Evolutionary conservation across 2,329 filamentous ascomycete species (phyloP).

Genomic region (Ophiostoma fasciatum): DNA sequence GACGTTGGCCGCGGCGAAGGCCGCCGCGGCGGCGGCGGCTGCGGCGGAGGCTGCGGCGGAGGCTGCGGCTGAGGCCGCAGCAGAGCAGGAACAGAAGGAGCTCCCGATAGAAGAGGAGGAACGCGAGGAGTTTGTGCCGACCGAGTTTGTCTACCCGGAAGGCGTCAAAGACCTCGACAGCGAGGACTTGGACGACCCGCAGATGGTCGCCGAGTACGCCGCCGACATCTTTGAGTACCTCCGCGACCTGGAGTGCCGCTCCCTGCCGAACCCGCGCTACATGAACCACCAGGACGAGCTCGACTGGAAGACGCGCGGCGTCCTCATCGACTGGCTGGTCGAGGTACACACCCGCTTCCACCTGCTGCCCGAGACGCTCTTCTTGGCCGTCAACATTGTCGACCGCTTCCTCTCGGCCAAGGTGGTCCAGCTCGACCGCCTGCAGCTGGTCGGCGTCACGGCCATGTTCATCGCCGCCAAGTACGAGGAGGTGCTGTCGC

Average conservation of each 20-base stretch:
- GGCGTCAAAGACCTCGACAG: slow-evolving; percentile 55
- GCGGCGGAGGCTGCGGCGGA: no score
- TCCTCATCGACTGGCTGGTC: slow-evolving; percentile 94
- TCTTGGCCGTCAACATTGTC: slow-evolving; percentile 94
- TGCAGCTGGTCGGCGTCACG: slow-evolving; percentile 92
- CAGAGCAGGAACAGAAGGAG: slow-evolving; percentile 19
- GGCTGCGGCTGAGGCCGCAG: slow-evolving; percentile 1
- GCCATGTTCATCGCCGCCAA: slow-evolving; percentile 99
- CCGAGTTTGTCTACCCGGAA: slow-evolving; percentile 18
- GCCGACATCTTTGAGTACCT: slow-evolving; percentile 96
- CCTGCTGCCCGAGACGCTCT: slow-evolving; percentile 87
- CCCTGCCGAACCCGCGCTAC: slow-evolving; percentile 78
- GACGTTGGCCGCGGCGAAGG: background rate
- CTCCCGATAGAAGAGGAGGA: slow-evolving; percentile 19
- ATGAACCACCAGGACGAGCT: slow-evolving; percentile 90
- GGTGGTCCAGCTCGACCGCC: slow-evolving; percentile 86
- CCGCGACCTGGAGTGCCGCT: slow-evolving; percentile 64
- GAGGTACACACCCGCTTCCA: slow-evolving; percentile 97
- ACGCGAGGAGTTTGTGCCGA: slow-evolving; percentile 17
- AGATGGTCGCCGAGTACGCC: slow-evolving; percentile 97
- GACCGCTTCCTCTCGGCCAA: slow-evolving; percentile 94
- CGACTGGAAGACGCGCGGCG: slow-evolving; percentile 97
- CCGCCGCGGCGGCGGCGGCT: no score
- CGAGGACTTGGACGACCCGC: slow-evolving; percentile 82
- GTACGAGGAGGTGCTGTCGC: slow-evolving; percentile 95